Conservation (phyloP, 1,284 basidiomycete genomes). For the Puccinia novopanici region DNA sequence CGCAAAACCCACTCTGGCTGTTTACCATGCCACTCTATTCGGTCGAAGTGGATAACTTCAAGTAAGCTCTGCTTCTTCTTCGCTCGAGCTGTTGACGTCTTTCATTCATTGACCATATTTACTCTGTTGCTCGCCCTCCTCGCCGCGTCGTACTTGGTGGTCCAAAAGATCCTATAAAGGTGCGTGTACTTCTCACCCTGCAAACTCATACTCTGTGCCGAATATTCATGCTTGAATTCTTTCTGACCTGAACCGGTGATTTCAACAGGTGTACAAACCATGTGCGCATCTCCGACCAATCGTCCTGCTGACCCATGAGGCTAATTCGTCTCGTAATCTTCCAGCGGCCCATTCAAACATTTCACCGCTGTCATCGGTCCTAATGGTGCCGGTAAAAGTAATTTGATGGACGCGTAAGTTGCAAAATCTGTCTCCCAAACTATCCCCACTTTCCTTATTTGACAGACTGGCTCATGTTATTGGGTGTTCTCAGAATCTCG, state of each 20-base stretch:
- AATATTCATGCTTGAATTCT: constrained; percentile 1
- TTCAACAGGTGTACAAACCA: constrained; percentile 12
- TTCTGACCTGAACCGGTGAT: constrained; percentile 6
- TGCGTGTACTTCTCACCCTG: not conserved
- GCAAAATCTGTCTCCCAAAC: constrained; percentile 24
- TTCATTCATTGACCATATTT: not conserved
- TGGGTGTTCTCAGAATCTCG: constrained; percentile 66
- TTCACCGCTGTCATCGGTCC: constrained; percentile 97
- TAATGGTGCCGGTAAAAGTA: constrained; percentile 98
- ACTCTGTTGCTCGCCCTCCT: not conserved
- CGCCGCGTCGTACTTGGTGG: not conserved
- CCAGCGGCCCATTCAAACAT: constrained; percentile 75
- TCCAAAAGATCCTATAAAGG: constrained; percentile 44
- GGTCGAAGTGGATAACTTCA: constrained; percentile 47
- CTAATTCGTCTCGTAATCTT: constrained; percentile 18
- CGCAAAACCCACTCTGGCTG: too few species aligned
- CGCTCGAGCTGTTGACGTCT: not conserved
- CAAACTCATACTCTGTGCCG: not conserved
- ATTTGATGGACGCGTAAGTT: constrained; percentile 86
- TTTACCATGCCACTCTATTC: constrained; percentile 40
- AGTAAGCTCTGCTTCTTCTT: constrained; percentile 7
- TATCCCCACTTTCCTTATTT: not conserved
- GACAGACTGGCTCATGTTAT: not conserved
- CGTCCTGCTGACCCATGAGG: not conserved
- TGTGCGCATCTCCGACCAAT: not conserved